Conservation (phyloP, 345 rosid species). For the Sonneratia caseolaris region DNA sequence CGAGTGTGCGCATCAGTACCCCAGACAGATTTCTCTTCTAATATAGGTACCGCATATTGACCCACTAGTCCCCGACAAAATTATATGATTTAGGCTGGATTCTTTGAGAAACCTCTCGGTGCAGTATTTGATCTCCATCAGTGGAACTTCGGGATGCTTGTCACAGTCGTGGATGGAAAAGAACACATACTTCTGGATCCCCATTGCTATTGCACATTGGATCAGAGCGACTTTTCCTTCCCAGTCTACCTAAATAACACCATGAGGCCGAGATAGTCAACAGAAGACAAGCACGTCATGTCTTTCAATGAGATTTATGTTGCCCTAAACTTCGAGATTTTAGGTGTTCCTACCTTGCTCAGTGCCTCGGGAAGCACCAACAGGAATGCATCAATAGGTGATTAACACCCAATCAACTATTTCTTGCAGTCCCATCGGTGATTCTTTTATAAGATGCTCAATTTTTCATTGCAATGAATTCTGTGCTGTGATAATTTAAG, state of each 20-base stretch:
- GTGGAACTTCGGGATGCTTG: slow-evolving; percentile 94
- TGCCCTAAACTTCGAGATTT: no score
- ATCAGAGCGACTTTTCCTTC: slow-evolving; percentile 96
- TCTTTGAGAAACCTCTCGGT: slow-evolving; percentile 81
- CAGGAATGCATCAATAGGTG: no score
- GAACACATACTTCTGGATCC: slow-evolving; percentile 80
- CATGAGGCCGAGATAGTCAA: slow-evolving; percentile 19
- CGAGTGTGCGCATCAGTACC: slow-evolving; percentile 97
- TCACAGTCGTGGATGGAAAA: slow-evolving; percentile 94
- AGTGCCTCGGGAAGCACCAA: no score
- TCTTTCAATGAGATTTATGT: background rate
- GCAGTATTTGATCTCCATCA: slow-evolving; percentile 93
- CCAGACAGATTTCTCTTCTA: slow-evolving; percentile 97
- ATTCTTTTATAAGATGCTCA: no score
- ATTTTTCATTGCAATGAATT: no score
- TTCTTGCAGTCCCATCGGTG: no score
- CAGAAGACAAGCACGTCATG: no score
- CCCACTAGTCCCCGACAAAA: slow-evolving; percentile 68
- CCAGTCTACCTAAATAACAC: slow-evolving; percentile 94
- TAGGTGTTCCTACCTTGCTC: no score
- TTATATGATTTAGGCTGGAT: slow-evolving; percentile 54
- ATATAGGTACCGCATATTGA: slow-evolving; percentile 90
- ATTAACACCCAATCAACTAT: no score
- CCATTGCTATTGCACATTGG: slow-evolving; percentile 98
- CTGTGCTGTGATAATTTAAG: background rate